Percentiles rank a stretch among this genome's conserved stretches.
Evolutionary conservation across 225 moss, liverwort and hornwort species (phyloP).

Genomic region (Asterella californica): DNA sequence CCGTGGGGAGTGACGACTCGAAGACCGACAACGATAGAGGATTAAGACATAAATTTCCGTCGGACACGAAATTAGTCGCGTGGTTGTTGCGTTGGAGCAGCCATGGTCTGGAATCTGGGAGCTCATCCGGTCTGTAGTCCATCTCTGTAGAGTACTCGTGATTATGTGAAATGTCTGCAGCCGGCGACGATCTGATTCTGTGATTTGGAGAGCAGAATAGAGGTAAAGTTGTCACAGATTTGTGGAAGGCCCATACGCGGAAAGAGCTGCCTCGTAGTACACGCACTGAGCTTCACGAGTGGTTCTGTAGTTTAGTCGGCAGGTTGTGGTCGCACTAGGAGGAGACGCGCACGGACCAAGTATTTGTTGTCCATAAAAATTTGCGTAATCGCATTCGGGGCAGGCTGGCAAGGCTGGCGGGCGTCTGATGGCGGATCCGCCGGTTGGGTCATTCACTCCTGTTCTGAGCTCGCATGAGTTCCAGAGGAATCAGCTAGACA

Average conservation of each 20-base stretch:
- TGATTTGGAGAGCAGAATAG: conserved; percentile 10
- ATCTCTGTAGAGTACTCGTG: background rate
- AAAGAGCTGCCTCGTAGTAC: background rate
- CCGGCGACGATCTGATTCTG: conserved; percentile 16
- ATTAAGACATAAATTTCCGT: conserved; percentile 18
- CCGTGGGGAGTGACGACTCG: conserved; percentile 5
- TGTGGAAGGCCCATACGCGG: too few species aligned
- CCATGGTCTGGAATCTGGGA: conserved; percentile 17
- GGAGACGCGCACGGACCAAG: background rate
- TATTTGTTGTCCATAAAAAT: background rate
- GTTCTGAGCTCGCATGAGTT: conserved; percentile 50
- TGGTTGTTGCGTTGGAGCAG: background rate
- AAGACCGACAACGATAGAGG: conserved; percentile 10
- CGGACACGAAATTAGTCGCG: background rate
- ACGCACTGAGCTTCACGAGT: background rate
- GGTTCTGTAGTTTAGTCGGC: conserved; percentile 2
- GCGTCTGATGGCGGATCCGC: conserved; percentile 70
- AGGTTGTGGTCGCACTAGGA: conserved; percentile 4
- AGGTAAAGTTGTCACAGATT: background rate
- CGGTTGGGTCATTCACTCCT: conserved; percentile 41
- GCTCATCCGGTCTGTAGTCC: background rate
- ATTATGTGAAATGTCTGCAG: conserved; percentile 25
- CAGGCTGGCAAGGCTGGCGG: conserved; percentile 53
- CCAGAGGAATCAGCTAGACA: conserved; percentile 41
- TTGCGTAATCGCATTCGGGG: conserved; percentile 16